Base-by-base conservation (phyloP, 176 grass and related monocot genomes). In the Zoysia japonica region DNA sequence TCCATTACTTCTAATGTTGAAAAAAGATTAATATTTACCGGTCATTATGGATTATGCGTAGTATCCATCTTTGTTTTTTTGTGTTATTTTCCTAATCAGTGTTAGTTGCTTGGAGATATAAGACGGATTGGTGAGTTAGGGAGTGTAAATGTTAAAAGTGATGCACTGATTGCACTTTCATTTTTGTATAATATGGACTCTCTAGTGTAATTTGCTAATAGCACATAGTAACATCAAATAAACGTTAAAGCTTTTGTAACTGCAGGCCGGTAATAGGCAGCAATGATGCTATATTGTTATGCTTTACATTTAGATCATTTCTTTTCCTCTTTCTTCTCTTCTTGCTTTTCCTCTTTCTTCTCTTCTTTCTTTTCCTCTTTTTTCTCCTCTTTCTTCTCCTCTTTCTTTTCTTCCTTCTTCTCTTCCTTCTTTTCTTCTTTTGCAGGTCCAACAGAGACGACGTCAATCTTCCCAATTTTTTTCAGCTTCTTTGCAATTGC, bases 381-480 rank as follows among this genome's bases (percentile, higher is more conserved):
- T 17, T 97, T 97, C 0, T 87, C 90, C 0, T 89, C 70, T 82
- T 93, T 91, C 53, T 97, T 97, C 1, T 87, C 88, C 4, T 91
- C 86, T 42, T 93, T 93, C 71, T 93, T 90, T 2, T 93, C 87
- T 6, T 91, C 84, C 52, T 97, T 91, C 75, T 97, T 93, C 37
- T 93, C 88, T 54, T 92, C 85, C 65, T 98, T 97, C 83, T 97
- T 92, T 80, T 94, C 92, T 89, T 91, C 95, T 74, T 94, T 94
- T 77, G 92, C 95, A 47, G 90, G 92, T 44, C 92, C 95, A 65
- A 98, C 95, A 11, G 88, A 92, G 3, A 98, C 14, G 72, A 98
- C 92, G 71, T 98, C 92, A 78, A 94, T 67, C 65, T 92, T 98
- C 72, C 88, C 92, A 50, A 98, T 56, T 63, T 98, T 98, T 83